Percentiles rank a stretch among this genome's conserved stretches.
Evolutionary conservation across 1,139 yeast genomes (phyloP).

Genomic region (Candida albicans): DNA sequence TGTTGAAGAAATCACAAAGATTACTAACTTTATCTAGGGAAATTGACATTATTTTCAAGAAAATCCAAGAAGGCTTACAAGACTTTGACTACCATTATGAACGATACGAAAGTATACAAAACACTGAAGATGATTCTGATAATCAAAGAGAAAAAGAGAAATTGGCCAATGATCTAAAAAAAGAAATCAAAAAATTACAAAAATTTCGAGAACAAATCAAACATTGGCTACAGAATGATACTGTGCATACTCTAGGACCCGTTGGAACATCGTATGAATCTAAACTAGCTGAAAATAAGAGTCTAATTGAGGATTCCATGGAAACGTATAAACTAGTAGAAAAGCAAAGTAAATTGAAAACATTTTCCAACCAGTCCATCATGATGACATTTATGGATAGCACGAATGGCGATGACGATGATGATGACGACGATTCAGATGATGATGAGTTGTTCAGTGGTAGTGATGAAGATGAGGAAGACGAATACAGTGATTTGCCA

Average conservation of each 20-base stretch:
- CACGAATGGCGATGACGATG: conserved; percentile 18
- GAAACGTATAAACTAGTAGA: conserved; percentile 50
- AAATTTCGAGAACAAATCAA: conserved; percentile 94
- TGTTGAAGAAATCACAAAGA: neutral
- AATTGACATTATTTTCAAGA: conserved; percentile 92
- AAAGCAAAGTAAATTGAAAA: conserved; percentile 45
- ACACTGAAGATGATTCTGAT: conserved; percentile 54
- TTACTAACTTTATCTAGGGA: conserved; percentile 38
- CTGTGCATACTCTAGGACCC: conserved; percentile 44
- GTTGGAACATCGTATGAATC: conserved; percentile 22
- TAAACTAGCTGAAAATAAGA: conserved; percentile 43
- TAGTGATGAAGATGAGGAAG: conserved; percentile 15
- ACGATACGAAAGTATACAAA: conserved; percentile 44
- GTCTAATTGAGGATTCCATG: conserved; percentile 50
- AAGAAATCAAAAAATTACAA: conserved; percentile 94
- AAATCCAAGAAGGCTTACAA: conserved; percentile 90
- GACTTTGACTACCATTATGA: conserved; percentile 60
- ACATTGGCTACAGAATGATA: conserved; percentile 68
- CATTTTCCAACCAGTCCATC: conserved; percentile 48
- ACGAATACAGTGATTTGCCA: conserved; percentile 25
- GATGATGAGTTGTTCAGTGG: conserved; percentile 13
- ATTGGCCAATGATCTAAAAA: conserved; percentile 86
- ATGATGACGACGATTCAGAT: conserved; percentile 15
- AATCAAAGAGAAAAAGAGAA: conserved; percentile 95
- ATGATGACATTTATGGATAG: conserved; percentile 46